Conservation (phyloP, 2,329 filamentous ascomycete species). For the Aciculosporium take region DNA sequence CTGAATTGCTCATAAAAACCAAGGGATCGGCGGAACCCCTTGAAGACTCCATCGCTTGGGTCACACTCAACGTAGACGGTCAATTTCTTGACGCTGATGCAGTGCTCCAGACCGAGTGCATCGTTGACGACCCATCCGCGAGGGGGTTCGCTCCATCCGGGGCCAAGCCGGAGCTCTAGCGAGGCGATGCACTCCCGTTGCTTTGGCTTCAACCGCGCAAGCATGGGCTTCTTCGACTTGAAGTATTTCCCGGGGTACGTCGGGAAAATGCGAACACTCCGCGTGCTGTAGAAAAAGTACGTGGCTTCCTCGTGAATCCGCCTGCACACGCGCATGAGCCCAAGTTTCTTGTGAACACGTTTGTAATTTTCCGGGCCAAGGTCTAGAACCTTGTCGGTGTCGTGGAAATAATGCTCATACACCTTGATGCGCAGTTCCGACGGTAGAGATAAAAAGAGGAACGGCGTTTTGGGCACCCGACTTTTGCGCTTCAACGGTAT, state of each 20-base stretch:
- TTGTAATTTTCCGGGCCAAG: constrained; percentile 53
- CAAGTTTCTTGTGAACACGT: constrained; percentile 43
- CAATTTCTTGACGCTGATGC: constrained; percentile 41
- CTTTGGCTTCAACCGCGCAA: constrained; percentile 47
- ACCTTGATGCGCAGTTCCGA: constrained; percentile 56
- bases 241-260: constrained; percentile 50
- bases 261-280: constrained; percentile 53
- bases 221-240: constrained; percentile 57
- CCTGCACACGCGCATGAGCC: constrained; percentile 45
- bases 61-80: constrained; percentile 60
- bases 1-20: constrained; percentile 60
- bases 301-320: constrained; percentile 49
- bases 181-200: constrained; percentile 47
- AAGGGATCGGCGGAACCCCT: constrained; percentile 49
- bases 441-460: constrained; percentile 53
- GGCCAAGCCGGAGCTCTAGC: constrained; percentile 57
- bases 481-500: constrained; percentile 18
- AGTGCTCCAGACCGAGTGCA: constrained; percentile 49
- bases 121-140: constrained; percentile 54
- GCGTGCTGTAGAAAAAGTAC: constrained; percentile 49
- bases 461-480: constrained; percentile 28
- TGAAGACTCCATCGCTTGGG: constrained; percentile 52
- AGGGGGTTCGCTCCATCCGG: constrained; percentile 58
- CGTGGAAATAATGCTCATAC: constrained; percentile 48
- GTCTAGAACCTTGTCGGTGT: constrained; percentile 42